Conservation (phyloP, 371 early-diverging fungal species). For the Vairimorpha necatrix region DNA sequence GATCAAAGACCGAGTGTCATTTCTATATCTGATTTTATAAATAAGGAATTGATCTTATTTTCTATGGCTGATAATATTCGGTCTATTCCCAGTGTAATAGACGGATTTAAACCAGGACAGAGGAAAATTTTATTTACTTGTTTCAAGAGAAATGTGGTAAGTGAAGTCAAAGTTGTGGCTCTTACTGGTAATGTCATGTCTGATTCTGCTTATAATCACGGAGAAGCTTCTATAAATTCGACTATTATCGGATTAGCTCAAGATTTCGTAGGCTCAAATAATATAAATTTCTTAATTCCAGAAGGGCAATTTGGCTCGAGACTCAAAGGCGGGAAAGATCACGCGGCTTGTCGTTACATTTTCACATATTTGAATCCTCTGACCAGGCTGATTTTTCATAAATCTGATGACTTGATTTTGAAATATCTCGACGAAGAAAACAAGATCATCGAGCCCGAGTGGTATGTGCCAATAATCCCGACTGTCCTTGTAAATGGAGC, state of each 20-base stretch:
- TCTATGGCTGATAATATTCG: conserved; percentile 92
- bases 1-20: conserved; percentile 76
- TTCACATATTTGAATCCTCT: conserved; percentile 75
- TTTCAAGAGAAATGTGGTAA: conserved; percentile 74
- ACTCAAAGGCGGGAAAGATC: conserved; percentile 88
- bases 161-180: conserved; percentile 90
- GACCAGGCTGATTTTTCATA: conserved; percentile 76
- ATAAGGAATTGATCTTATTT: conserved; percentile 91
- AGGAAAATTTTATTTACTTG: conserved; percentile 89
- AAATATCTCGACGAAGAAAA: conserved; percentile 86
- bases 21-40: conserved; percentile 84
- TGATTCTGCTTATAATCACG: conserved; percentile 92
- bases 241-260: conserved; percentile 94
- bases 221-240: conserved; percentile 77
- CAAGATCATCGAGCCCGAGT: conserved; percentile 84
- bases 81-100: conserved; percentile 90
- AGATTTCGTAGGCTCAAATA: conserved; percentile 89
- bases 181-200: conserved; percentile 86
- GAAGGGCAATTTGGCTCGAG: conserved; percentile 94
- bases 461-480: conserved; percentile 91
- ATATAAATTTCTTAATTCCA: conserved; percentile 82
- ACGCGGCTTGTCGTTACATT: conserved; percentile 93
- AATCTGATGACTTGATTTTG: conserved; percentile 79
- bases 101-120: conserved; percentile 97
- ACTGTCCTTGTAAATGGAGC: conserved; percentile 92